These are phyloP conservation scores for Medicago ruthenica DNA, from an alignment of 306 rosid species.

Conservation along the genomic window DNA sequence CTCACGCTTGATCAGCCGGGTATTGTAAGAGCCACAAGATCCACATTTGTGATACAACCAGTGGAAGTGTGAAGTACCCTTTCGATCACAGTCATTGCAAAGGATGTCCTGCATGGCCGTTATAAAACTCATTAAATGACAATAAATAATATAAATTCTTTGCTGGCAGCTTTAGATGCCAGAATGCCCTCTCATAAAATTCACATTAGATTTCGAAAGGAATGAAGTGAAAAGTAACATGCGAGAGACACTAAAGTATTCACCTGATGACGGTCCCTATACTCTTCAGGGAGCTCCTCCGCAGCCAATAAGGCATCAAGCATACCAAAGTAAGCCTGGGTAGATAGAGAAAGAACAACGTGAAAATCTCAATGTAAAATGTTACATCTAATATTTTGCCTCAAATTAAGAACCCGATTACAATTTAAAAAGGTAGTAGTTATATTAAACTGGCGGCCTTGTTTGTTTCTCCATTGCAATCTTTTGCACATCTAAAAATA, in stretches of 20 bases:
- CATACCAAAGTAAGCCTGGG: constrained; percentile 97
- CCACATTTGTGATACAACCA: constrained; percentile 96
- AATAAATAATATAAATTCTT: constrained; percentile 10
- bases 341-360: constrained; percentile 40
- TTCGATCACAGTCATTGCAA: constrained; percentile 87
- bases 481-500: not conserved
- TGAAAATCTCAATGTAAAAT: constrained; percentile 14
- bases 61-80: constrained; percentile 84
- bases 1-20: constrained; percentile 84
- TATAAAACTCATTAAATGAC: constrained; percentile 33
- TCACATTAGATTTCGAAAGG: constrained; percentile 40
- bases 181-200: constrained; percentile 30
- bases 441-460: constrained; percentile 8
- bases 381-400: constrained; percentile 17
- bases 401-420: constrained; percentile 13
- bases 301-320: constrained; percentile 97
- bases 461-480: constrained; percentile 20
- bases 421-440: constrained; percentile 8
- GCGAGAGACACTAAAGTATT: constrained; percentile 17
- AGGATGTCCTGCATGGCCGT: constrained; percentile 78
- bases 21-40: constrained; percentile 89
- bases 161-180: constrained; percentile 12
- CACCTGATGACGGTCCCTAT: constrained; percentile 85
- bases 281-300: constrained; percentile 97
- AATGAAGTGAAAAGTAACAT: constrained; percentile 34